Base-by-base conservation (phyloP, 2,329 filamentous ascomycete genomes). In the Escovopsis sp. region DNA sequence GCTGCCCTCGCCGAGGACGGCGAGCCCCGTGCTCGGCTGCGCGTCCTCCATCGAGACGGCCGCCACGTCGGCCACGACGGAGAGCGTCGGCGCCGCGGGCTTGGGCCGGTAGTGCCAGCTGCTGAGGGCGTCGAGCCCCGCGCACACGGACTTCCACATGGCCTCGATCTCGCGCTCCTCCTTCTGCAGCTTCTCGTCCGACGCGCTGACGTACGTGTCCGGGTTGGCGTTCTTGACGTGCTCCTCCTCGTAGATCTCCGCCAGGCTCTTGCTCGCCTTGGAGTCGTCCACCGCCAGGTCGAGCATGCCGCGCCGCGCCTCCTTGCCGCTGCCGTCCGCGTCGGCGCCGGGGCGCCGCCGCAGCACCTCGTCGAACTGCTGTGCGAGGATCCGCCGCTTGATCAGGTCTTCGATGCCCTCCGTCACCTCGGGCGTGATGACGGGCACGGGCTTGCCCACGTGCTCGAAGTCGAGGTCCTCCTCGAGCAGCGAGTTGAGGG, bases 41-140 rank as follows among this genome's bases (percentile, higher is more conserved):
- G 86, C 88, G 52, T 98, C 90, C 62, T 98, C 90, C 81, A 96
- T 93, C 45, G 73, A 70, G 44, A 96, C 78, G 4, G 83, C 85
- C n/a, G 87, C 84, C 4, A 90, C 83, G 57, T 96, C 88, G 18
- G 84, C 72, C 25, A 94, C 79, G 37, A 94, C 81, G 30, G 83
- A 87, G 42, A 98, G 72, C 31, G 74, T 73, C n/a, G 84, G 75
- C 35, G 79, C 79, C 2, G 79, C 70, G 10, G 83, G 78, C 62
- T 87, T 92, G 36, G 90, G 90, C 57, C 84, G 87, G 70, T 94
- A 94, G 61, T 94, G 82, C 78, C 85, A 93, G 54, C 82, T 93
- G 57, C 78, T 87, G 43, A 98, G 74, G 18, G 83, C 75, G 57
- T 98, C 90, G 37, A 98, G 75, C 42, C 84, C 82, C 31, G 71